Evolutionary conservation across 2,329 filamentous ascomycete genomes (phyloP).

Genomic region (Chaetomium sp.): DNA sequence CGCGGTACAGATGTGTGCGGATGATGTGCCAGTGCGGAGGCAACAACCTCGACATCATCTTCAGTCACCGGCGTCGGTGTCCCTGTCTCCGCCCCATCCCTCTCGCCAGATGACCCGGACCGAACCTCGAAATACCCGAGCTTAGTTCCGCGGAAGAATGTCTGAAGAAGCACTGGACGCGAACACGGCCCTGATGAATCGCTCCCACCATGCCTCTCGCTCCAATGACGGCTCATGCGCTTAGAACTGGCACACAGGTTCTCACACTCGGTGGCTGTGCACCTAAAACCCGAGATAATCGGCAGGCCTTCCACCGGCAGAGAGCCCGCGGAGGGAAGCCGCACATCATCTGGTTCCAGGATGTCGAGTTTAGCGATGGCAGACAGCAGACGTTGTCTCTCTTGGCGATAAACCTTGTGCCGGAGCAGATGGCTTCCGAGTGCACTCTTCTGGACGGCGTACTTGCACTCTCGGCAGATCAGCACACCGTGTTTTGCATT

Average conservation of each 20-base stretch:
- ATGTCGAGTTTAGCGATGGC: neutral
- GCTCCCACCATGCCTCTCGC: neutral
- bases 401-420: neutral
- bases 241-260: slow-evolving; percentile 2
- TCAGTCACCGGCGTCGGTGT: neutral
- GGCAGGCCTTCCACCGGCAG: neutral
- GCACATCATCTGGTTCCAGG: neutral
- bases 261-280: neutral
- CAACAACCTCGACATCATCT: neutral
- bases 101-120: neutral
- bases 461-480: neutral
- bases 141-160: neutral
- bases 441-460: neutral
- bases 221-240: neutral
- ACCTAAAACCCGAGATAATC: neutral
- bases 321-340: neutral
- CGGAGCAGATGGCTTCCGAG: neutral
- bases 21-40: neutral
- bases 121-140: neutral
- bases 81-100: too few relatives aligned
- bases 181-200: neutral
- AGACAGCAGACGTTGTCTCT: neutral
- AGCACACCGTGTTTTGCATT: neutral
- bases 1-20: neutral
- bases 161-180: neutral